Conservation (phyloP, 2,329 filamentous ascomycete species). For the Zymoseptoria pseudotritici region DNA sequence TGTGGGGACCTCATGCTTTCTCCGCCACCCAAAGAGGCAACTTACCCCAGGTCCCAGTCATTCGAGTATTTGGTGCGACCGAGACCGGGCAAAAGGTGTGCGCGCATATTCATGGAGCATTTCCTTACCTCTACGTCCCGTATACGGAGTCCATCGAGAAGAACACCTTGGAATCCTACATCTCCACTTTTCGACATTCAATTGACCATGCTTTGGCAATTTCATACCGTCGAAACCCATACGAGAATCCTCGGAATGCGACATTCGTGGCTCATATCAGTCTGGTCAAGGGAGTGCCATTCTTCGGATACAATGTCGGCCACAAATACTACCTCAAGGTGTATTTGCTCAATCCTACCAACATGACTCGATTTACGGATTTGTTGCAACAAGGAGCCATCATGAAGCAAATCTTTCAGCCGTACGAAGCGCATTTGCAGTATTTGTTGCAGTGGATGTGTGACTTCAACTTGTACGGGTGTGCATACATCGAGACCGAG, state of each 20-base stretch:
- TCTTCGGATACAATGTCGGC: slow-evolving; percentile 92
- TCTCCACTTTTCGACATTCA: slow-evolving; percentile 69
- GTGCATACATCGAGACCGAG: slow-evolving; percentile 67
- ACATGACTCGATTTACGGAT: slow-evolving; percentile 82
- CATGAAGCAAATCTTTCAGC: slow-evolving; percentile 75
- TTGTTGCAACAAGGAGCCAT: slow-evolving; percentile 82
- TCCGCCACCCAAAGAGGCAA: slow-evolving; percentile 52
- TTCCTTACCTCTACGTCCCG: slow-evolving; percentile 83
- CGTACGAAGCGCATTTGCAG: slow-evolving; percentile 88
- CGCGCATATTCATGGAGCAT: slow-evolving; percentile 88
- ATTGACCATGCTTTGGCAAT: slow-evolving; percentile 86
- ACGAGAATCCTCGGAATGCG: slow-evolving; percentile 53
- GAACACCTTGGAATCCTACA: slow-evolving; percentile 61
- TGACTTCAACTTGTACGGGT: slow-evolving; percentile 96
- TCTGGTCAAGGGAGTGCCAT: slow-evolving; percentile 85
- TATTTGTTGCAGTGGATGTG: slow-evolving; percentile 96
- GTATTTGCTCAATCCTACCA: slow-evolving; percentile 79
- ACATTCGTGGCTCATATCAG: slow-evolving; percentile 84
- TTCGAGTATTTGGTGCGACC: slow-evolving; percentile 86
- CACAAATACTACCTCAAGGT: slow-evolving; percentile 89
- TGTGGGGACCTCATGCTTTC: slow-evolving; percentile 48
- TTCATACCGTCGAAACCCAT: slow-evolving; percentile 70
- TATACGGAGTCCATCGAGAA: slow-evolving; percentile 21
- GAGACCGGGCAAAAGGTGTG: slow-evolving; percentile 95
- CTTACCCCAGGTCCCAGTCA: slow-evolving; percentile 70